Base-by-base conservation (phyloP, 768 basidiomycete species). In the Boletus pseudopeckii region DNA sequence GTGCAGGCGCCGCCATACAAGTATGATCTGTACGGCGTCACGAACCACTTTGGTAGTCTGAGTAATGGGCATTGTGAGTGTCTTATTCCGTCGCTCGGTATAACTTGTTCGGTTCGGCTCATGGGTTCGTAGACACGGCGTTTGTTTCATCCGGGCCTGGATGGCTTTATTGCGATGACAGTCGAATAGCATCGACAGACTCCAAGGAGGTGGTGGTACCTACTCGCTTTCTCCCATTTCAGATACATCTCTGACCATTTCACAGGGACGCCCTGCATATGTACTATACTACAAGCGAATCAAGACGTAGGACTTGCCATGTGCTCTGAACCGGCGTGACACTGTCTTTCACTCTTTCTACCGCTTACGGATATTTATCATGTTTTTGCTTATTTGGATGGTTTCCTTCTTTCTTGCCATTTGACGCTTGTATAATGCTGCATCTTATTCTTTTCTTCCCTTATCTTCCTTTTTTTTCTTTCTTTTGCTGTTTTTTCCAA, bases 81-180 rank as follows among this genome's bases (percentile, higher is more conserved):
- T 45, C 46, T 26, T 26, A 10, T 36, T 41, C 48, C 47, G 37
- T 28, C 5, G 9, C 5, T 30, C 5, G 10, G 42, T 45, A 1
- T 14, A 11, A 11, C 5, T 22, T 10, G 20, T 34, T 44, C 22
- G 4, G 11, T 24, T 44, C 15, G 44, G 34, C 48, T 58, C 26
- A 53, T 42, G 41, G 8, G 14, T 30, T 3, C 11, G 5, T 61
- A 97, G 96, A 98, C 69, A 98, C 96, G 43, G 93, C 97, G 18
- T 94, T 85, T 64, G 84, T 99, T 48, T 82, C 90, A 34, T 92
- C 89, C 15, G 79, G 86, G 49, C 87, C 89, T 33, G 85, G 89
- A 36, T 99, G 97, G 97, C 73, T 86, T 67, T 91, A 91, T 64
- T 95, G 93, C 67, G 94, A 97, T 64, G 96, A 98, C 69, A 94